Percentiles rank a stretch among this genome's conserved stretches.
Conservation (phyloP, 805 yeast species). For the baker's yeast (Saccharomyces cerevisiae) region DNA sequence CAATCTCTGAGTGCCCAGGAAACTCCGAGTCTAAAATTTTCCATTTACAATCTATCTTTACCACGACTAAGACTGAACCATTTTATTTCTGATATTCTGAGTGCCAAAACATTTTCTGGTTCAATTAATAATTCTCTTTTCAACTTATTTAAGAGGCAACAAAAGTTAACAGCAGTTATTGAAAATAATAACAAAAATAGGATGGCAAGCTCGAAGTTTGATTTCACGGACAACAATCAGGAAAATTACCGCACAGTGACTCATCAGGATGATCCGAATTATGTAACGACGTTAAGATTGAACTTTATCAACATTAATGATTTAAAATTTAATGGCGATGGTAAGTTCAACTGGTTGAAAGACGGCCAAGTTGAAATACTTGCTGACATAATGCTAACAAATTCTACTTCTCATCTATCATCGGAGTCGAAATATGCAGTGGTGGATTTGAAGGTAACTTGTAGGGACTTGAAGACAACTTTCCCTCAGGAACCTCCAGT, state of each 20-base stretch:
- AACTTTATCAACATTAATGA: constrained; percentile 34
- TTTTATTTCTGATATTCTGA: constrained; percentile 56
- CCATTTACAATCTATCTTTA: constrained; percentile 58
- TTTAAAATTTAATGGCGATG: constrained; percentile 28
- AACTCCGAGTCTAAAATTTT: constrained; percentile 31
- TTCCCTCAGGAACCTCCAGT: constrained; percentile 44
- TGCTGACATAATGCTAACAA: constrained; percentile 56
- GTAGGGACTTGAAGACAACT: constrained; percentile 52
- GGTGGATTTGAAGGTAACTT: constrained; percentile 56
- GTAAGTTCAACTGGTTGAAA: constrained; percentile 60
- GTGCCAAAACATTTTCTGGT: constrained; percentile 64
- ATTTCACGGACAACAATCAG: background rate
- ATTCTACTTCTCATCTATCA: background rate
- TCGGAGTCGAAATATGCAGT: constrained; percentile 44
- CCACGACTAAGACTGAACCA: constrained; percentile 52
- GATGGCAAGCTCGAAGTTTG: constrained; percentile 23
- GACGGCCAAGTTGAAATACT: constrained; percentile 62
- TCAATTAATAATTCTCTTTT: constrained; percentile 67
- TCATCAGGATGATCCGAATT: constrained; percentile 32
- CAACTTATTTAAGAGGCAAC: constrained; percentile 68
- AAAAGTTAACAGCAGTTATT: constrained; percentile 39
- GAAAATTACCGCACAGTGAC: background rate
- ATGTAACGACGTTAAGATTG: constrained; percentile 39
- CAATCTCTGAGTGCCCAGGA: background rate
- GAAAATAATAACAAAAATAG: constrained; percentile 30